Evolutionary conservation across 441 rosid genomes (phyloP).

Genomic region (Populus tomentosa): DNA sequence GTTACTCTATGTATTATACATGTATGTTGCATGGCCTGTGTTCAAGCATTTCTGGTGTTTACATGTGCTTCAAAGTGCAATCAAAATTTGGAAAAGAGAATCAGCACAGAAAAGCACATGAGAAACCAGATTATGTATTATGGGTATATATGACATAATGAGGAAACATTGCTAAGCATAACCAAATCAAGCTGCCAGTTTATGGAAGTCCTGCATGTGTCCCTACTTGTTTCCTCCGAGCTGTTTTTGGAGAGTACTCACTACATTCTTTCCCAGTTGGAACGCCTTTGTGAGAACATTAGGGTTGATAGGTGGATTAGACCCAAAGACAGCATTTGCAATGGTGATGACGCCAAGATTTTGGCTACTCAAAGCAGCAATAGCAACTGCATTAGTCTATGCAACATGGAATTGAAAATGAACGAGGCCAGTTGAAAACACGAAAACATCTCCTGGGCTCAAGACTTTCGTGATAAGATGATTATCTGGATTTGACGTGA

Average conservation of each 20-base stretch:
- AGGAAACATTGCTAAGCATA: no score
- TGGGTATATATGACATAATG: no score
- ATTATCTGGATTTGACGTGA: constrained; percentile 9
- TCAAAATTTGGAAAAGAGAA: no score
- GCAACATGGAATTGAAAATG: constrained; percentile 24
- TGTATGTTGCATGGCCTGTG: no score
- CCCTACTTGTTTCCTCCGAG: background rate
- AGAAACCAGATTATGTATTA: no score
- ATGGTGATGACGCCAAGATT: background rate
- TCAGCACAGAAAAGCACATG: no score
- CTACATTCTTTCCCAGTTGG: constrained; percentile 6
- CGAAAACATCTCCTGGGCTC: constrained; percentile 20
- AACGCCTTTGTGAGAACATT: constrained; percentile 21
- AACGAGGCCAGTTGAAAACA: constrained; percentile 18
- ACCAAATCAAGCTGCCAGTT: no score
- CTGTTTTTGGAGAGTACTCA: constrained; percentile 1
- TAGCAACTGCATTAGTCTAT: constrained; percentile 13
- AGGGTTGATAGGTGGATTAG: constrained; percentile 10
- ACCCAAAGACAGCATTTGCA: constrained; percentile 20
- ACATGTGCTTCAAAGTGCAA: no score
- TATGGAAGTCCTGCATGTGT: no score
- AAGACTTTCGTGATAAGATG: constrained; percentile 14
- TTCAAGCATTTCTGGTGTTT: no score
- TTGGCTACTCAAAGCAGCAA: constrained; percentile 3
- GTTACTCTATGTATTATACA: no score